These are phyloP conservation scores for Meripilus lineatus DNA, from an alignment of 1,284 basidiomycete genomes.

Conservation along the genomic window DNA sequence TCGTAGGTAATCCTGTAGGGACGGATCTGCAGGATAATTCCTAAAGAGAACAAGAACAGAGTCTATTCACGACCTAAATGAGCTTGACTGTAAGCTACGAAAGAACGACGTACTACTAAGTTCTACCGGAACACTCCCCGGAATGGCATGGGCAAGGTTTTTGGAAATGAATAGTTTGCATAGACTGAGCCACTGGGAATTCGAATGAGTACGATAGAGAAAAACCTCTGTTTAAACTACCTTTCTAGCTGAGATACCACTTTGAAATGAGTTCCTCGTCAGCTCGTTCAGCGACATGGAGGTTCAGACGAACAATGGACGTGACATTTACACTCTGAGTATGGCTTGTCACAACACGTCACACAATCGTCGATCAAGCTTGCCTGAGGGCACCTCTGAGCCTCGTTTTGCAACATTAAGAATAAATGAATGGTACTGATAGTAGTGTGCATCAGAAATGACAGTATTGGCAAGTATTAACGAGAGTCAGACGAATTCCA, in stretches of 20 bases:
- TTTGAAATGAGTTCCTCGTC: constrained; percentile 67
- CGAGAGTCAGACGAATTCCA: no score
- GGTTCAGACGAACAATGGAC: neutral
- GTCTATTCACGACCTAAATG: constrained; percentile 36
- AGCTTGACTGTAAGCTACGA: neutral
- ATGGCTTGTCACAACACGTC: no score
- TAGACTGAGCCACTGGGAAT: constrained; percentile 54
- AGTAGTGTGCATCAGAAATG: no score
- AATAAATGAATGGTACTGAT: no score
- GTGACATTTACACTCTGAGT: no score
- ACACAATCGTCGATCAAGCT: no score
- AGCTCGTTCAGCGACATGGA: constrained; percentile 61
- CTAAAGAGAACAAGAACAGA: constrained; percentile 62
- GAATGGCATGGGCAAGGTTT: constrained; percentile 23
- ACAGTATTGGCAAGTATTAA: no score
- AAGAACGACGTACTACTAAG: constrained; percentile 34
- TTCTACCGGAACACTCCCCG: constrained; percentile 26
- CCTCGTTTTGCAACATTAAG: no score
- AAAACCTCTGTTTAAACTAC: constrained; percentile 30
- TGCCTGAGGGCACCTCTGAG: no score
- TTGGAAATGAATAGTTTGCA: constrained; percentile 57
- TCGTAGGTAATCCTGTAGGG: constrained; percentile 57
- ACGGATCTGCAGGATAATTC: constrained; percentile 59
- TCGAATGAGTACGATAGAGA: neutral
- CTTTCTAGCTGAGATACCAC: constrained; percentile 55